Conservation (phyloP, 2,329 filamentous ascomycete species). For the Botrytis cinerea region DNA sequence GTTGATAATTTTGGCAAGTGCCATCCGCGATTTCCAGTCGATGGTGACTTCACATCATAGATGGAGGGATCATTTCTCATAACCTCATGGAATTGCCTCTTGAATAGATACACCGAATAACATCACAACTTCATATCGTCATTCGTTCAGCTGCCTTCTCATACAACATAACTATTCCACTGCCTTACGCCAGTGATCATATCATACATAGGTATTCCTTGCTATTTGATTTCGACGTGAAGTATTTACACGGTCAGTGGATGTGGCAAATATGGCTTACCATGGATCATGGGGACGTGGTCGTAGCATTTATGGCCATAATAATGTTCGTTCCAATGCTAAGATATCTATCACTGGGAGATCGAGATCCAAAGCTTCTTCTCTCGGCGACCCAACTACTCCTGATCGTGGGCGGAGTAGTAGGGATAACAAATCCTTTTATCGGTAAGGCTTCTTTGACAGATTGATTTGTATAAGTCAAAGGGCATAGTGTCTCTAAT, state of each 20-base stretch:
- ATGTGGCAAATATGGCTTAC: slow-evolving; percentile 13
- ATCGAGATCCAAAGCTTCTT: slow-evolving; percentile 19
- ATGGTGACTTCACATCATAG: not conserved
- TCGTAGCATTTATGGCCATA: slow-evolving; percentile 5
- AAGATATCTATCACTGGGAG: not conserved
- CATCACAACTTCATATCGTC: not conserved
- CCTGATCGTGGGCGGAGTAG: not conserved
- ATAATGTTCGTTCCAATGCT: not conserved
- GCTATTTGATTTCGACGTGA: slow-evolving; percentile 7
- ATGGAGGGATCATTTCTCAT: not conserved
- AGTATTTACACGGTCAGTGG: slow-evolving; percentile 12
- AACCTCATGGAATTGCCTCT: not conserved
- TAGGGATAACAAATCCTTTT: not conserved
- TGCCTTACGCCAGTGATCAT: not conserved
- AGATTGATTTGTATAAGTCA: not conserved
- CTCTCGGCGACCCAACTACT: not conserved
- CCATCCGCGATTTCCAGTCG: not conserved
- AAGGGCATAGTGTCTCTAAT: not conserved
- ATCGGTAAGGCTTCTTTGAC: not conserved
- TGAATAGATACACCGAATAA: not conserved
- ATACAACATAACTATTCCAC: slow-evolving; percentile 16
- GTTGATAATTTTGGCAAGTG: slow-evolving; percentile 14
- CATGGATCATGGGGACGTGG: slow-evolving; percentile 16
- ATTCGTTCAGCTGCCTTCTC: slow-evolving; percentile 2
- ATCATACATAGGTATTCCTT: slow-evolving; percentile 11